Conservation (phyloP, 2,329 filamentous ascomycete genomes). For the Pyrenophora teres region DNA sequence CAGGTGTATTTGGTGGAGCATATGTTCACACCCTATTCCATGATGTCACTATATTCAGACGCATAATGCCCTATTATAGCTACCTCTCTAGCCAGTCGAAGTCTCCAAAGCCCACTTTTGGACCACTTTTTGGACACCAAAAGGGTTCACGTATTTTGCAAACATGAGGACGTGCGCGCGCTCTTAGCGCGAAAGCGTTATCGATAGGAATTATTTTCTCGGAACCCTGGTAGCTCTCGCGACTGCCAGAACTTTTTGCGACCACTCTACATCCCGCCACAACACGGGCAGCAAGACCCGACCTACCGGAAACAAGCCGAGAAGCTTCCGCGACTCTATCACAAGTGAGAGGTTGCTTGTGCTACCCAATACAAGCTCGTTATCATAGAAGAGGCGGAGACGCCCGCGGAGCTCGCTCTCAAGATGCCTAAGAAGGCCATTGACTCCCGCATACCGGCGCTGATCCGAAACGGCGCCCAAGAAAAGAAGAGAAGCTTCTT, state of each 20-base stretch:
- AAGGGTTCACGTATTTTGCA: no score
- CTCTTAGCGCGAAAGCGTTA: slow-evolving; percentile 5
- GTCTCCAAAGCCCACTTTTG: no score
- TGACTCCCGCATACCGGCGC: slow-evolving; percentile 48
- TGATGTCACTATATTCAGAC: no score
- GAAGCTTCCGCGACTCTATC: slow-evolving; percentile 6
- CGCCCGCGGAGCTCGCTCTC: slow-evolving; percentile 37
- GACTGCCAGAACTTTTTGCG: slow-evolving; percentile 13
- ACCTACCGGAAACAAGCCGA: background rate
- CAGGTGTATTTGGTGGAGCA: no score
- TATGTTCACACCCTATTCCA: no score
- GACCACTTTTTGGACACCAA: no score
- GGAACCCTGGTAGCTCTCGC: slow-evolving; percentile 1
- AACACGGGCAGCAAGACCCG: background rate
- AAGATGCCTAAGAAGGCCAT: slow-evolving; percentile 47
- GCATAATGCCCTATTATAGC: no score
- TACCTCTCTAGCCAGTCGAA: no score
- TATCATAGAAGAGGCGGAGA: slow-evolving; percentile 34
- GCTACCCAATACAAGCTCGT: background rate
- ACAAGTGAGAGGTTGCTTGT: background rate
- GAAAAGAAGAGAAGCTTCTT: slow-evolving; percentile 99
- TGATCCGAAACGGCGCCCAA: slow-evolving; percentile 50
- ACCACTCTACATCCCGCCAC: slow-evolving; percentile 3
- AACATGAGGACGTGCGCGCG: background rate
- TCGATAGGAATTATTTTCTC: slow-evolving; percentile 21